Conservation (phyloP, 495 filamentous ascomycete species). For the Aspergillus diversus region DNA sequence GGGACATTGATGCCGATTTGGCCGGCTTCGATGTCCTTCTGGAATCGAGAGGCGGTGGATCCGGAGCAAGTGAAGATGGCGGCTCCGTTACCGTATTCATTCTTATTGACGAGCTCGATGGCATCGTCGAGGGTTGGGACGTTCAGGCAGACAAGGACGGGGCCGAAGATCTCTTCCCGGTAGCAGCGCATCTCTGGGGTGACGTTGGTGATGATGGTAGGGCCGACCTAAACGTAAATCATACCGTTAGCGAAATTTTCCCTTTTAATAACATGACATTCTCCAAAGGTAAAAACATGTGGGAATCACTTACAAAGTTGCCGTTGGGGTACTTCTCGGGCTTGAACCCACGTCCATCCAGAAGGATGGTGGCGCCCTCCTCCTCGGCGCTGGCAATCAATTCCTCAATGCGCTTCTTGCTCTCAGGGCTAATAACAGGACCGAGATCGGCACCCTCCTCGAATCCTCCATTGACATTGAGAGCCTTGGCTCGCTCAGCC, state of each 20-base stretch:
- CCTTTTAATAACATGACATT: too few relatives aligned
- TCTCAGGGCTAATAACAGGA: slow-evolving; percentile 94
- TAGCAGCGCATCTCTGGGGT: slow-evolving; percentile 94
- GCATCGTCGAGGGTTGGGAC: slow-evolving; percentile 74
- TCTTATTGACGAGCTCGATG: slow-evolving; percentile 66
- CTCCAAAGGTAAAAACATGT: too few relatives aligned
- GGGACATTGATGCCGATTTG: slow-evolving; percentile 68
- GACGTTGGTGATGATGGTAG: slow-evolving; percentile 94
- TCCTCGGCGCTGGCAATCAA: slow-evolving; percentile 87
- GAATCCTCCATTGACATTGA: slow-evolving; percentile 92
- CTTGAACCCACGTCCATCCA: slow-evolving; percentile 91
- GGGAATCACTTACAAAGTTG: slow-evolving; percentile 71
- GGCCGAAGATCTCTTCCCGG: slow-evolving; percentile 95
- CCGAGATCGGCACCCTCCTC: slow-evolving; percentile 92
- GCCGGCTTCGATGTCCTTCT: slow-evolving; percentile 63
- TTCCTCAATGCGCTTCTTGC: slow-evolving; percentile 85
- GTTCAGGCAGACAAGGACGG: slow-evolving; percentile 58
- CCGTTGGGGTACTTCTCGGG: slow-evolving; percentile 94
- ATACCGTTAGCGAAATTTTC: not conserved
- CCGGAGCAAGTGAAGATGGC: slow-evolving; percentile 70
- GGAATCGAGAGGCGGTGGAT: slow-evolving; percentile 63
- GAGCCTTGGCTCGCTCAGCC: slow-evolving; percentile 85
- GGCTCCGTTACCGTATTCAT: slow-evolving; percentile 73
- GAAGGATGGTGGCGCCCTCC: slow-evolving; percentile 90
- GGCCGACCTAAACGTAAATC: slow-evolving; percentile 60